These are phyloP conservation scores for Colletotrichum truncatum DNA, from an alignment of 2,329 filamentous ascomycete species.

Conservation along the genomic window DNA sequence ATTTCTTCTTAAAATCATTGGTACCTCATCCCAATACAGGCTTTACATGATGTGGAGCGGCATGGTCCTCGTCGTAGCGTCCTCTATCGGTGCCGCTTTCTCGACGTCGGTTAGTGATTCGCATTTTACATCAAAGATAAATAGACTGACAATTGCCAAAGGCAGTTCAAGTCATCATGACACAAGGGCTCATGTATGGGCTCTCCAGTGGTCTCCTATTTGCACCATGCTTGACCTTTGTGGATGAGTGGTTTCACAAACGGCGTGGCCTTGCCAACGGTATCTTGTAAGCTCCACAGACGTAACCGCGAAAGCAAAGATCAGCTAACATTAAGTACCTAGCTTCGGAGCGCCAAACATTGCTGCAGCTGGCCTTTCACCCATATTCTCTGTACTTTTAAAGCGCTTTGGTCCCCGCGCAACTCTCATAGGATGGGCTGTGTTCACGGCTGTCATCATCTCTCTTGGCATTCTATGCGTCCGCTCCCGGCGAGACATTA, in stretches of 20 bases:
- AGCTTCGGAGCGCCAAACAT: slow-evolving; percentile 12
- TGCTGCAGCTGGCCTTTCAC: slow-evolving; percentile 3
- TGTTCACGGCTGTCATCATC: not conserved
- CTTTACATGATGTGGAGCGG: slow-evolving; percentile 9
- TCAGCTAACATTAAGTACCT: accelerated
- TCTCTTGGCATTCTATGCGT: not conserved
- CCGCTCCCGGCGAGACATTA: not conserved
- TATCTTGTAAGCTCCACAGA: slow-evolving; percentile 33
- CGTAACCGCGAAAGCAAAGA: accelerated
- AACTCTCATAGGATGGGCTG: not conserved
- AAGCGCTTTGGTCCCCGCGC: slow-evolving; percentile 4
- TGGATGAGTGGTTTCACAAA: slow-evolving; percentile 51
- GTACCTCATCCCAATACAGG: not conserved
- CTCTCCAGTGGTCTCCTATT: slow-evolving; percentile 43
- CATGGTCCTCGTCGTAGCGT: not conserved
- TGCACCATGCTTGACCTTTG: slow-evolving; percentile 45
- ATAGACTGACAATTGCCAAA: not conserved
- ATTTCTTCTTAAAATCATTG: slow-evolving; percentile 3
- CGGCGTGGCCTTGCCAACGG: slow-evolving; percentile 50
- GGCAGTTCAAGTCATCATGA: slow-evolving; percentile 9
- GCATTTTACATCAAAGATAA: no score
- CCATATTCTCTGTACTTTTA: not conserved
- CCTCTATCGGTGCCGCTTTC: slow-evolving; percentile 5
- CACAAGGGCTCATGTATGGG: slow-evolving; percentile 7
- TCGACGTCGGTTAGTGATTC: not conserved